phyloP scores from a whole-genome alignment of 2,329 filamentous ascomycete genomes.

The Lasiodiplodia theobromae region DNA sequence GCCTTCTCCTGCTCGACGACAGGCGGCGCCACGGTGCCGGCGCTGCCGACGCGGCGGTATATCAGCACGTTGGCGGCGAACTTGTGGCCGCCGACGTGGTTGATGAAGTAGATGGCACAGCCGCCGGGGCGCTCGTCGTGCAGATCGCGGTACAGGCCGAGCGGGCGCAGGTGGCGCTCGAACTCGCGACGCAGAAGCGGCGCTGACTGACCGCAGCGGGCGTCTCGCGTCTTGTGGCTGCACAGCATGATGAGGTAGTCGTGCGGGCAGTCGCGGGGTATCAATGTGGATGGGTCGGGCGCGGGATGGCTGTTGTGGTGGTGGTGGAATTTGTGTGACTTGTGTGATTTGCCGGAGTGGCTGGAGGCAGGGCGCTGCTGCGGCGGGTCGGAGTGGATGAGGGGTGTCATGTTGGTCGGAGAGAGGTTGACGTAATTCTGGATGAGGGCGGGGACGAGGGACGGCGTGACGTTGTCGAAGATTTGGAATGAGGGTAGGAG shows the following conservation, averaged over 20 bases:
- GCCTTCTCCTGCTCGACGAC: slow-evolving; percentile 31
- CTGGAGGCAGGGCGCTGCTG: slow-evolving; percentile 23
- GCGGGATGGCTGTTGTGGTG: slow-evolving; percentile 29
- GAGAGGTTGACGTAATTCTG: slow-evolving; percentile 71
- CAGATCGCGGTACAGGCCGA: slow-evolving; percentile 85
- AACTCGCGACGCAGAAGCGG: slow-evolving; percentile 88
- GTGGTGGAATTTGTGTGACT: slow-evolving; percentile 33
- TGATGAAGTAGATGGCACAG: slow-evolving; percentile 95
- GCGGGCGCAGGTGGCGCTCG: slow-evolving; percentile 82
- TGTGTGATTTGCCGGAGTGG: slow-evolving; percentile 36
- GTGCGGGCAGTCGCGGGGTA: slow-evolving; percentile 76
- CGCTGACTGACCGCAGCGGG: slow-evolving; percentile 91
- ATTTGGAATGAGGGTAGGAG: slow-evolving; percentile 85
- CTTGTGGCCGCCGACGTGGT: slow-evolving; percentile 95
- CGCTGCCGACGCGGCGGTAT: slow-evolving; percentile 68
- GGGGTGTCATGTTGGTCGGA: slow-evolving; percentile 76
- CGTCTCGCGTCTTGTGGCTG: slow-evolving; percentile 92
- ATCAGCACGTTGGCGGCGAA: slow-evolving; percentile 95
- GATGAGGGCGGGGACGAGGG: slow-evolving; percentile 75
- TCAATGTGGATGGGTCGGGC: slow-evolving; percentile 66
- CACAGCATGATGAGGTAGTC: slow-evolving; percentile 89
- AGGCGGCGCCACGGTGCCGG: slow-evolving; percentile 22
- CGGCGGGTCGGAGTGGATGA: slow-evolving; percentile 49
- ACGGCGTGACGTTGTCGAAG: slow-evolving; percentile 82
- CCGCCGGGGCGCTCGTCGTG: slow-evolving; percentile 90